A percentile compares a stretch with the other conserved stretches of the same genome.
Evolutionary conservation across 169 alveolate genomes (phyloP).

Genomic region (Eimeria sp.): DNA sequence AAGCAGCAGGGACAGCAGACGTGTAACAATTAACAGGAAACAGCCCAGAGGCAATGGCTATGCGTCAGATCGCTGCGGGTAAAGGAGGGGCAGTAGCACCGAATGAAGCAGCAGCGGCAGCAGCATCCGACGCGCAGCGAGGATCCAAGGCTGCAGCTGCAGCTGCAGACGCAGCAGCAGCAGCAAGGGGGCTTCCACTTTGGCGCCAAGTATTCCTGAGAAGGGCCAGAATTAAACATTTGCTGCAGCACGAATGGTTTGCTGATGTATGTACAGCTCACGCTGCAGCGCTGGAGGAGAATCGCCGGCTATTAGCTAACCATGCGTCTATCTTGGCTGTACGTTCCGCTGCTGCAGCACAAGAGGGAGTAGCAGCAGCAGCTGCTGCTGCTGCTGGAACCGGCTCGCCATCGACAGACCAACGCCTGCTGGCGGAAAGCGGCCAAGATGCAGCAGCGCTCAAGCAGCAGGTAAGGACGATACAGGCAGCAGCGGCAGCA

Average conservation of each 20-base stretch:
- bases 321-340: slow-evolving; percentile 67
- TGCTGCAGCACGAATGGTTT: slow-evolving; percentile 76
- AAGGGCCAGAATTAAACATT: slow-evolving; percentile 38
- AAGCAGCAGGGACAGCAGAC: slow-evolving; percentile 6
- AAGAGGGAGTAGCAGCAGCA: slow-evolving; percentile 25
- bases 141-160: not conserved
- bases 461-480: slow-evolving; percentile 41
- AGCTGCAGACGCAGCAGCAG: not conserved
- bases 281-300: slow-evolving; percentile 66
- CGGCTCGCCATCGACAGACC: slow-evolving; percentile 13
- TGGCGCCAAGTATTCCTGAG: slow-evolving; percentile 64
- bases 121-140: not conserved
- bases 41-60: slow-evolving; percentile 6
- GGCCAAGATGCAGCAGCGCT: slow-evolving; percentile 40
- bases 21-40: not conserved
- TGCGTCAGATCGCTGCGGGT: not conserved
- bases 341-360: slow-evolving; percentile 47
- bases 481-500: slow-evolving; percentile 63
- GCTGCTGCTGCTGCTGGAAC: slow-evolving; percentile 38
- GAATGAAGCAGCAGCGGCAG: not conserved
- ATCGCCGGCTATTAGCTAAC: slow-evolving; percentile 65
- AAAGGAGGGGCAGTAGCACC: not conserved
- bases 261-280: slow-evolving; percentile 72
- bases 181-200: slow-evolving; percentile 22
- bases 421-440: slow-evolving; percentile 10